A percentile compares a stretch with the other conserved stretches of the same genome.
These are phyloP conservation scores for Cercospora sp. DNA, from an alignment of 2,329 filamentous ascomycete genomes.

Conservation along the genomic window DNA sequence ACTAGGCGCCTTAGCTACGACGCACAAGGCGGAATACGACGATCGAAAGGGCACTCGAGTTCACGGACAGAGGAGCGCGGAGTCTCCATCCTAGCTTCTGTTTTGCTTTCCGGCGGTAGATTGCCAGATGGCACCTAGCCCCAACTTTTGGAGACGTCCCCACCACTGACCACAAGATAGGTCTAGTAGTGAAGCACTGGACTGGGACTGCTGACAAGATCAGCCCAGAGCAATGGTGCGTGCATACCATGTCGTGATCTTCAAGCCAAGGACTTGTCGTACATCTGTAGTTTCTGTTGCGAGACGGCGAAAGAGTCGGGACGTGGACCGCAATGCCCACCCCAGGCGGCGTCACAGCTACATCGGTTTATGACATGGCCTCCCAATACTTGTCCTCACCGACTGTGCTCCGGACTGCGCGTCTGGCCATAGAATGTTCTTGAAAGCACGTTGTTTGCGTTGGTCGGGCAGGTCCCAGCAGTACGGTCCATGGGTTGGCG, in stretches of 20 bases:
- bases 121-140: neutral
- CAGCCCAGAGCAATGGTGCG: neutral
- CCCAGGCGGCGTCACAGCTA: neutral
- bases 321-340: neutral
- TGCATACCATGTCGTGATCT: neutral
- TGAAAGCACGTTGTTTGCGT: neutral
- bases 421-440: neutral
- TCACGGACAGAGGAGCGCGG: too few species aligned
- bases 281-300: neutral
- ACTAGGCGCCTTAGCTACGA: too few species aligned
- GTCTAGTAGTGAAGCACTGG: neutral
- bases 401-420: neutral
- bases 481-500: neutral
- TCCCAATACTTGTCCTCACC: neutral
- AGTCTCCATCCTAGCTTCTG: too few species aligned
- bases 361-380: neutral
- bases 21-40: too few species aligned
- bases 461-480: neutral
- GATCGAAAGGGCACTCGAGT: too few species aligned
- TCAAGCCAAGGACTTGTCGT: neutral
- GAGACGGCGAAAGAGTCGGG: neutral
- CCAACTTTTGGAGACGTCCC: neutral
- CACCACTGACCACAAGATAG: neutral
- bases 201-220: neutral
- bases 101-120: too few species aligned